Evolutionary conservation across 352 stramenopile species (phyloP).

Genomic region (Globisporangium irregulare): DNA sequence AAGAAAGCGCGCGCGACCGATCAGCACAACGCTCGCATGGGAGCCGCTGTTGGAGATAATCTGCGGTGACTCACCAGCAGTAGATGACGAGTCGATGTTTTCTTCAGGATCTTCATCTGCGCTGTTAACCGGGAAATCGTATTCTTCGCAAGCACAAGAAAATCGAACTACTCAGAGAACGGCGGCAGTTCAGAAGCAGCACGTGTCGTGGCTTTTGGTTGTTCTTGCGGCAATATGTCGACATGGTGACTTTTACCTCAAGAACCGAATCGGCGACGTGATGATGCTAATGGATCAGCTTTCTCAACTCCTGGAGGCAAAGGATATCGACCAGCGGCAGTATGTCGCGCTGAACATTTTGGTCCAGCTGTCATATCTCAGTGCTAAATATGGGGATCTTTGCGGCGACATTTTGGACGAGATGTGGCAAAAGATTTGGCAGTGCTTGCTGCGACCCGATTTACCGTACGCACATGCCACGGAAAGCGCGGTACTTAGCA

Average conservation of each 20-base stretch:
- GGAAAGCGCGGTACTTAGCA: slow-evolving; percentile 36
- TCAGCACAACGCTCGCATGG: slow-evolving; percentile 33
- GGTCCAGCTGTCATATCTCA: slow-evolving; percentile 49
- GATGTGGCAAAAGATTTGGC: slow-evolving; percentile 45
- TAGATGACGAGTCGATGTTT: slow-evolving; percentile 15
- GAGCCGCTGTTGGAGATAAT: slow-evolving; percentile 44
- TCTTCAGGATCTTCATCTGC: slow-evolving; percentile 21
- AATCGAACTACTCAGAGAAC: slow-evolving; percentile 19
- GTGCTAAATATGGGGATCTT: slow-evolving; percentile 26
- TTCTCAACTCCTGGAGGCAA: slow-evolving; percentile 35
- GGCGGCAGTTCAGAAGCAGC: slow-evolving; percentile 30
- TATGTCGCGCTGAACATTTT: slow-evolving; percentile 42
- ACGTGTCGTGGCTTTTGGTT: slow-evolving; percentile 45
- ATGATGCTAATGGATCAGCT: slow-evolving; percentile 56
- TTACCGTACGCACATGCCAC: slow-evolving; percentile 49
- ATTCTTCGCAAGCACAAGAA: slow-evolving; percentile 20
- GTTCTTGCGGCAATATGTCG: slow-evolving; percentile 43
- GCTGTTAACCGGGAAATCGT: neutral
- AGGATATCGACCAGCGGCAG: slow-evolving; percentile 49
- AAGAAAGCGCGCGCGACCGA: slow-evolving; percentile 18
- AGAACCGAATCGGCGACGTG: slow-evolving; percentile 55
- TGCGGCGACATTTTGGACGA: slow-evolving; percentile 39
- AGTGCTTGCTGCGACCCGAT: slow-evolving; percentile 45
- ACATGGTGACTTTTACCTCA: slow-evolving; percentile 50
- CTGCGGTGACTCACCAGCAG: slow-evolving; percentile 27